Evolutionary conservation across 2,329 filamentous ascomycete genomes (phyloP), one percentile per base, ranked within the genome.

Genomic region (Dothiorella sarmentorum): DNA sequence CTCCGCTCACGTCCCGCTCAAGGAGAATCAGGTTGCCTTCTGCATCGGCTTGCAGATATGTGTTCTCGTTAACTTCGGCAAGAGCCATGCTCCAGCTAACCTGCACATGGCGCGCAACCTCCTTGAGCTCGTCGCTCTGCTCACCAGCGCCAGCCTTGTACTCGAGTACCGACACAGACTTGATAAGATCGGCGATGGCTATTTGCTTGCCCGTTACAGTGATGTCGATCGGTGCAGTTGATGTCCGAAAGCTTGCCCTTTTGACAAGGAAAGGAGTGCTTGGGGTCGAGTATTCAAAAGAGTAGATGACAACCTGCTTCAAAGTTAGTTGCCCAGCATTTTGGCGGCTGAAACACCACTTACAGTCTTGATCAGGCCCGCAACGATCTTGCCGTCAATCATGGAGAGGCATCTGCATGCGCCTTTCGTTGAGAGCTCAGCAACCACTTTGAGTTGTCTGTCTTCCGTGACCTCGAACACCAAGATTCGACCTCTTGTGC

Each of bases 121-220:
- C 91, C 0, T 80, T 78, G 7, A 97, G 79, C 55, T 79, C 82
- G 56, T 87, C 83, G 10, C 80, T 75, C n/a, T 82, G 73, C 0
- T 82, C 84, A 3, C 82, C 75, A 20, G 79, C 71, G 2, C 84
- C 81, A 2, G 47, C 38, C 0, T 80, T 77, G 68, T 88, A 94
- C 68, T 94, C 81, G 7, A 97, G 78, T 5, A 97, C 76, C 1
- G 88, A 86, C 22, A 96, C 79, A 1, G 90, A 96, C 75, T 97
- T 97, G 89, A 96, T 97, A 44, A 99, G 77, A 68, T 99, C 94
- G 0, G 88, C 89, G 9, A 97, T 86, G 0, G 89, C 90, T 62
- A 99, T 92, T 22, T 84, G 80, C 64, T 87, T 86, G 1, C 83
- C 88, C 1, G 85, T 83, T 13, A 97, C 82, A 9, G 87, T 85